These are phyloP conservation scores for Geum urbanum DNA, from an alignment of 306 rosid species.

Conservation along the genomic window DNA sequence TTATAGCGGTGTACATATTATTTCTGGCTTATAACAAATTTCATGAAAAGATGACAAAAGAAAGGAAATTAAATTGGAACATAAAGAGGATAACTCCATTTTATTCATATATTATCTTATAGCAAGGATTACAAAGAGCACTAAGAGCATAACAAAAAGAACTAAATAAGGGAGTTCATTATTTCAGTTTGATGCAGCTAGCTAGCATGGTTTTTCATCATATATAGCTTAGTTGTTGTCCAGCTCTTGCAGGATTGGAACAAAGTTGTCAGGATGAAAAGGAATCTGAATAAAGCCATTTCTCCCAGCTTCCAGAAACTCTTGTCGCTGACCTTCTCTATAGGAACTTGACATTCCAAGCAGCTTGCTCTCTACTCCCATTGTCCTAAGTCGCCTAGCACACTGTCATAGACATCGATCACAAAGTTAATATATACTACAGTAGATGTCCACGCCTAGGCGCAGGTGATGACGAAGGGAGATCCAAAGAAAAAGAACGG, in stretches of 20 bases:
- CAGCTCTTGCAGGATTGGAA: conserved; percentile 25
- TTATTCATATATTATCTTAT: neutral
- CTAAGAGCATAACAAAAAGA: neutral
- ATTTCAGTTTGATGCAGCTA: neutral
- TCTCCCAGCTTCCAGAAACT: conserved; percentile 24
- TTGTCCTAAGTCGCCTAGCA: conserved; percentile 12
- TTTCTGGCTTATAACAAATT: neutral
- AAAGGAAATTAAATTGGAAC: neutral
- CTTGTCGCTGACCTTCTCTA: neutral
- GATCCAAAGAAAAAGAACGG: too few relatives aligned
- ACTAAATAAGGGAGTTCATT: neutral
- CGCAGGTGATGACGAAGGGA: too few relatives aligned
- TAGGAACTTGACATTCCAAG: neutral
- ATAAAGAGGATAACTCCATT: conserved; percentile 5
- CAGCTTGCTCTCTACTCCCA: conserved; percentile 23
- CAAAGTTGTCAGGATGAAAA: conserved; percentile 10
- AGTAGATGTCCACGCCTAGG: neutral
- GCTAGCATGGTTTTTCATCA: neutral
- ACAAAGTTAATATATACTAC: neutral
- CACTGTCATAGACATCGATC: conserved; percentile 12
- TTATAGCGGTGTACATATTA: neutral
- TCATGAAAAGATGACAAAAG: neutral
- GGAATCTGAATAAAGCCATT: conserved; percentile 24
- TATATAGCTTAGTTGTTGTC: neutral
- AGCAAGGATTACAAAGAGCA: neutral